Evolutionary conservation across 1,284 basidiomycete species (phyloP).

Genomic region (Malassezia psittaci): DNA sequence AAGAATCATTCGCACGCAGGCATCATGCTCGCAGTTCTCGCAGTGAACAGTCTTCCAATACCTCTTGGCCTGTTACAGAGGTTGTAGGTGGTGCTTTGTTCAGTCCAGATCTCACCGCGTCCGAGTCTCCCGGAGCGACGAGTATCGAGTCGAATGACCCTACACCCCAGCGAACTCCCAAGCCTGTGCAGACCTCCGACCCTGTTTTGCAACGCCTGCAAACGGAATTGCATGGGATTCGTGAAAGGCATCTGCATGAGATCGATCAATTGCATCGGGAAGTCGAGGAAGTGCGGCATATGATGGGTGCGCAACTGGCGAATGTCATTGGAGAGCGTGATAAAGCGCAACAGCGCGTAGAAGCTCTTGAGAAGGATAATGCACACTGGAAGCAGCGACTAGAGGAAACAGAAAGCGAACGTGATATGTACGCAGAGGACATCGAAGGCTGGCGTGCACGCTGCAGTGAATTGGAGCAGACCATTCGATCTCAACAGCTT

Average conservation of each 20-base stretch:
- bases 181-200: neutral
- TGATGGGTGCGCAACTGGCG: slow-evolving; percentile 10
- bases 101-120: slow-evolving; percentile 3
- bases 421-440: slow-evolving; percentile 41
- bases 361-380: slow-evolving; percentile 18
- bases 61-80: slow-evolving; percentile 13
- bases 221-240: neutral
- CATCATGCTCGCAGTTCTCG: neutral
- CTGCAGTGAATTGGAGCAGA: slow-evolving; percentile 38
- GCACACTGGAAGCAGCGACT: slow-evolving; percentile 19
- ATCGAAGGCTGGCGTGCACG: slow-evolving; percentile 42
- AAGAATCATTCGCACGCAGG: neutral
- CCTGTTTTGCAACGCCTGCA: neutral
- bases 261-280: slow-evolving; percentile 9
- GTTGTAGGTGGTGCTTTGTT: slow-evolving; percentile 8
- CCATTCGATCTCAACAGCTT: slow-evolving; percentile 26
- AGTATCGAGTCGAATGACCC: slow-evolving; percentile 15
- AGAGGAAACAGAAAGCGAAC: slow-evolving; percentile 37
- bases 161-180: neutral
- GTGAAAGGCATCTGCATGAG: slow-evolving; percentile 11
- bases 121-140: slow-evolving; percentile 10
- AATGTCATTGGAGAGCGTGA: slow-evolving; percentile 20
- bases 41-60: slow-evolving; percentile 7
- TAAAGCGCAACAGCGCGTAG: slow-evolving; percentile 12
- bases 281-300: slow-evolving; percentile 14